Evolutionary conservation across 176 grass and related monocot species (phyloP).

Genomic region (Phragmites australis): DNA sequence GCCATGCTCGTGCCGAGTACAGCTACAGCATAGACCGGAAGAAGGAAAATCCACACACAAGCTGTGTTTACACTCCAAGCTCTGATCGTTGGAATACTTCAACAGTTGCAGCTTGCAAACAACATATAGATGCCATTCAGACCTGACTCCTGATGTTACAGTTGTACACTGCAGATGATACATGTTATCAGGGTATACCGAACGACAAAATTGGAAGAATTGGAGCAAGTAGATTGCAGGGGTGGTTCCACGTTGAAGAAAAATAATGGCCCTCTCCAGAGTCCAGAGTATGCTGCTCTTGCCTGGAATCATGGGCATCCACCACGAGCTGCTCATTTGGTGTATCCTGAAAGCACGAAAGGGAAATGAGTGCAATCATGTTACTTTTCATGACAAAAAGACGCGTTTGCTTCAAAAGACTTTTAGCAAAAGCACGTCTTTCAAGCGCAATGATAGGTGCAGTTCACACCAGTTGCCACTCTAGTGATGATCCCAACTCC

Average conservation of each 20-base stretch:
- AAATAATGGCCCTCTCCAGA: not conserved
- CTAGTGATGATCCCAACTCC: not conserved
- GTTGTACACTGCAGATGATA: not conserved
- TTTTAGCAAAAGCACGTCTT: not conserved
- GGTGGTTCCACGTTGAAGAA: not conserved
- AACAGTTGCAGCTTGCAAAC: not conserved
- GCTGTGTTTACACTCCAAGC: not conserved
- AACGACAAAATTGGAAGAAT: not conserved
- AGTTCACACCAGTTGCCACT: not conserved
- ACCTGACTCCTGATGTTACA: too few species aligned
- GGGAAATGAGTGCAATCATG: conserved; percentile 12
- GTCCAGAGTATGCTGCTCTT: conserved; percentile 1
- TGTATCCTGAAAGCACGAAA: conserved; percentile 26
- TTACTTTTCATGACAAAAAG: conserved; percentile 10
- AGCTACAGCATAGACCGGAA: not conserved
- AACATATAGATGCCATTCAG: not conserved
- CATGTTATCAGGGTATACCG: not conserved
- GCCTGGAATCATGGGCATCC: conserved; percentile 23
- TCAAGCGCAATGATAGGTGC: not conserved
- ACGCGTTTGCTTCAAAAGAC: conserved; percentile 17
- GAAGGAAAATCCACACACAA: not conserved
- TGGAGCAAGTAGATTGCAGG: not conserved
- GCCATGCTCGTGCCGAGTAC: conserved; percentile 11
- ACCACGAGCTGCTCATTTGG: conserved; percentile 9
- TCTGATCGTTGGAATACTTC: not conserved